Evolutionary conservation across 2,329 filamentous ascomycete species (phyloP).

Genomic region (Remersonia thermophila): DNA sequence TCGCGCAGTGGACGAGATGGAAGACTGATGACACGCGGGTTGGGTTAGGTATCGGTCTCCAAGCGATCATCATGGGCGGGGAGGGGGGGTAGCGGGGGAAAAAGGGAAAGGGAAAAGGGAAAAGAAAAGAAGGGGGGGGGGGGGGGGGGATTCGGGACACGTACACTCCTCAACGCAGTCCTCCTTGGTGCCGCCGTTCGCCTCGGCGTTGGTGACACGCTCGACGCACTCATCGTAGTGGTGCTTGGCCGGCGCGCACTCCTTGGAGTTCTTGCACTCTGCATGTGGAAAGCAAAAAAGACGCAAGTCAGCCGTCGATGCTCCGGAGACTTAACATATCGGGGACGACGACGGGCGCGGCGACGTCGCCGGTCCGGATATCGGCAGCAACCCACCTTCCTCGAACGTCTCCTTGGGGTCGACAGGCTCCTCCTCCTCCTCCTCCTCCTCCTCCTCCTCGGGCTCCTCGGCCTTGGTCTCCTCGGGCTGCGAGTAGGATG

Average conservation of each 20-base stretch:
- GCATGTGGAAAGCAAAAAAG: slow-evolving; percentile 15
- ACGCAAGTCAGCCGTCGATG: slow-evolving; percentile 16
- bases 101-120: not conserved
- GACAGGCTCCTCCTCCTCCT: slow-evolving; percentile 68
- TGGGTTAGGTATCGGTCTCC: no score
- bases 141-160: no score
- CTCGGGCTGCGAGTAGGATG: slow-evolving; percentile 24
- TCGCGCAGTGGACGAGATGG: slow-evolving; percentile 94
- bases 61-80: no score
- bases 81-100: no score
- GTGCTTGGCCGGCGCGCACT: slow-evolving; percentile 84
- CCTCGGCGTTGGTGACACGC: slow-evolving; percentile 59
- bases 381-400: slow-evolving; percentile 65
- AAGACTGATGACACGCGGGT: slow-evolving; percentile 60
- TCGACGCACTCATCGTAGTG: slow-evolving; percentile 98
- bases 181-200: slow-evolving; percentile 65
- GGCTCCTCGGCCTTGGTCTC: slow-evolving; percentile 35
- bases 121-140: not conserved
- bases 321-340: no score
- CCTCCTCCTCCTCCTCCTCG: slow-evolving; percentile 65
- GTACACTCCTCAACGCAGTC: slow-evolving; percentile 99
- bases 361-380: no score
- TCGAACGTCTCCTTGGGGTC: slow-evolving; percentile 82
- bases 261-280: slow-evolving; percentile 83
- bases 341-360: no score